phyloP scores from a whole-genome alignment of 306 rosid species.

The Hippophae rhamnoides region DNA sequence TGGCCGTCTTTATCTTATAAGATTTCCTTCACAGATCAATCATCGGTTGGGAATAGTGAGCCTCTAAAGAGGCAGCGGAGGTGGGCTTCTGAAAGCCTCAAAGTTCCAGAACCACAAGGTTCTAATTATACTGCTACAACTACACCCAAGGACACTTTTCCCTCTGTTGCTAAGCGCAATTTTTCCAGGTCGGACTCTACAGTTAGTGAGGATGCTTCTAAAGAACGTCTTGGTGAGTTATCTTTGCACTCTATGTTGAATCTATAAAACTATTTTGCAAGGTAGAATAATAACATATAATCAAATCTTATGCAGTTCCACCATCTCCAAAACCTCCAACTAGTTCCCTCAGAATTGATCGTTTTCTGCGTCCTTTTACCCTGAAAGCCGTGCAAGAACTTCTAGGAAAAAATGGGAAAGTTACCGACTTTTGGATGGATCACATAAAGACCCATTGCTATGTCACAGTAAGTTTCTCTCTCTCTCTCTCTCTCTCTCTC shows the following conservation, averaged over 20 bases:
- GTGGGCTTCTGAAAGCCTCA: slow-evolving; percentile 65
- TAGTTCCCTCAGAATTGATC: slow-evolving; percentile 72
- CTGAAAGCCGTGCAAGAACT: slow-evolving; percentile 94
- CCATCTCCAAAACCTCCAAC: slow-evolving; percentile 68
- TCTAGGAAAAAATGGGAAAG: slow-evolving; percentile 73
- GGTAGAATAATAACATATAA: neutral
- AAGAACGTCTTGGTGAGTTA: slow-evolving; percentile 86
- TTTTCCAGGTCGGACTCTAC: slow-evolving; percentile 64
- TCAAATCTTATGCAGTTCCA: slow-evolving; percentile 57
- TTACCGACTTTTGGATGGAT: slow-evolving; percentile 92
- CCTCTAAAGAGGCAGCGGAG: slow-evolving; percentile 82
- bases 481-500: slow-evolving; percentile 10
- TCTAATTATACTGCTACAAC: slow-evolving; percentile 35
- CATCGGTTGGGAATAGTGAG: slow-evolving; percentile 51
- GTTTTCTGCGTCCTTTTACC: slow-evolving; percentile 91
- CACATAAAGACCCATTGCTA: slow-evolving; percentile 98
- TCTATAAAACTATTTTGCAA: neutral
- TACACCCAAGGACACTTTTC: slow-evolving; percentile 48
- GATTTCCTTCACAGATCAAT: slow-evolving; percentile 41
- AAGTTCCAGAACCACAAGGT: slow-evolving; percentile 50
- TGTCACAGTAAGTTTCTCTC: slow-evolving; percentile 63
- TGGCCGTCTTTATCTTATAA: slow-evolving; percentile 9
- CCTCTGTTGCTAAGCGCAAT: slow-evolving; percentile 39
- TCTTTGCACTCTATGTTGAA: slow-evolving; percentile 5
- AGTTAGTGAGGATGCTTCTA: slow-evolving; percentile 51